Base-by-base conservation (phyloP, 768 basidiomycete species). In the Lentinula aciculospora region DNA sequence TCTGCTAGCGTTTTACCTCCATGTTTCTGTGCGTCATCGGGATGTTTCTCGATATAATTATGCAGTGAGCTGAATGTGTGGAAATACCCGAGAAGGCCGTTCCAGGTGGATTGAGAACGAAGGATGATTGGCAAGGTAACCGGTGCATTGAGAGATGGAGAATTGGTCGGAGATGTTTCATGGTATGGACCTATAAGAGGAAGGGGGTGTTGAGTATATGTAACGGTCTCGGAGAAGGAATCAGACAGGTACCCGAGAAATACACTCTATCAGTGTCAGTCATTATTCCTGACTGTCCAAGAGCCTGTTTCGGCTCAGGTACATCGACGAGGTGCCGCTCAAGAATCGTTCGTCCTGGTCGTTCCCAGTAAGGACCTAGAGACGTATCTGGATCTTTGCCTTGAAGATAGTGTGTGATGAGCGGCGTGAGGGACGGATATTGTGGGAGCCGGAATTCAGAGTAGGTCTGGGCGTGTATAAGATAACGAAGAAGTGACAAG, bases 341-440 rank as follows among this genome's bases (percentile, higher is more conserved):
- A 23, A 94, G 77, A 60, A 92, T 85, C 0, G 81, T 81, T 12
- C 92, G 78, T 15, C 92, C 92, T 0, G 92, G 92, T 29, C 86
- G 83, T 63, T 93, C 80, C 80, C 90, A 94, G 65, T 91, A 81
- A 1, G 83, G 80, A 1, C 91, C 91, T 4, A 90, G 67, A 40
- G 83, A 82, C 31, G 72, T 78, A 8, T 57, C 48, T 1, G 75
- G 77, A 61, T 87, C 81, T 2, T 65, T 70, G 0, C 88, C 87
- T 65, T 86, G 85, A 1, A 81, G 76, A 66, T 85, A 92, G 2
- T 73, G 74, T 8, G 80, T 78, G 59, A 93, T 86, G 13, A 82
- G 70, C 0, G 80, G 76, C 1, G 81, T 79, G 28, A 86, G 68
- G 1, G 77, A 67, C 0, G 88, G 89, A 63, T 81, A 83, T 36